These are phyloP conservation scores for Aspergillus niger DNA, from an alignment of 2,329 filamentous ascomycete genomes.

Conservation along the genomic window DNA sequence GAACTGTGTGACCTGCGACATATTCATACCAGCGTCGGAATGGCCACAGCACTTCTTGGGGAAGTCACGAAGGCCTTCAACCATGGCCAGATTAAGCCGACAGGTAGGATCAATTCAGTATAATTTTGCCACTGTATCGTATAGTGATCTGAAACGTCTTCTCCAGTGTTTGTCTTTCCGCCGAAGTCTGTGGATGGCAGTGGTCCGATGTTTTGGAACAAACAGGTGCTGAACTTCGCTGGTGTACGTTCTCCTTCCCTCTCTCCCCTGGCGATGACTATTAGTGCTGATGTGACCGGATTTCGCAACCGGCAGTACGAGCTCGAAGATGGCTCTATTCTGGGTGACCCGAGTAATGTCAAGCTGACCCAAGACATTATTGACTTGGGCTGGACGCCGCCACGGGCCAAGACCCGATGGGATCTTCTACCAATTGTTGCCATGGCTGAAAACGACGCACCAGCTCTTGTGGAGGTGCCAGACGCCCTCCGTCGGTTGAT, in stretches of 20 bases:
- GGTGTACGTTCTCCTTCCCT: background rate
- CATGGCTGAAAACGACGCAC: constrained; percentile 7
- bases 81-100: constrained; percentile 4
- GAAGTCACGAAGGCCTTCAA: constrained; percentile 2
- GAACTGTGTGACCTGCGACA: constrained; percentile 6
- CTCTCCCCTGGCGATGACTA: no score
- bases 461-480: background rate
- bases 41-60: background rate
- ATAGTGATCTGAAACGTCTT: background rate
- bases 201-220: constrained; percentile 3
- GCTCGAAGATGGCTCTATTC: background rate
- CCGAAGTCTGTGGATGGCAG: background rate
- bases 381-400: constrained; percentile 1
- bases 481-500: background rate
- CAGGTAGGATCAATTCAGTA: background rate
- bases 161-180: constrained; percentile 5
- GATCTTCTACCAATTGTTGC: constrained; percentile 5
- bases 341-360: constrained; percentile 6
- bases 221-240: constrained; percentile 8
- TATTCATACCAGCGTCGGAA: background rate
- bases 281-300: no score
- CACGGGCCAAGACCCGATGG: background rate
- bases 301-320: background rate
- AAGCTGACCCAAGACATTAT: constrained; percentile 6
- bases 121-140: no score